Evolutionary conservation across 2,329 filamentous ascomycete species (phyloP).

Genomic region (Arthrobotrys megalospora): DNA sequence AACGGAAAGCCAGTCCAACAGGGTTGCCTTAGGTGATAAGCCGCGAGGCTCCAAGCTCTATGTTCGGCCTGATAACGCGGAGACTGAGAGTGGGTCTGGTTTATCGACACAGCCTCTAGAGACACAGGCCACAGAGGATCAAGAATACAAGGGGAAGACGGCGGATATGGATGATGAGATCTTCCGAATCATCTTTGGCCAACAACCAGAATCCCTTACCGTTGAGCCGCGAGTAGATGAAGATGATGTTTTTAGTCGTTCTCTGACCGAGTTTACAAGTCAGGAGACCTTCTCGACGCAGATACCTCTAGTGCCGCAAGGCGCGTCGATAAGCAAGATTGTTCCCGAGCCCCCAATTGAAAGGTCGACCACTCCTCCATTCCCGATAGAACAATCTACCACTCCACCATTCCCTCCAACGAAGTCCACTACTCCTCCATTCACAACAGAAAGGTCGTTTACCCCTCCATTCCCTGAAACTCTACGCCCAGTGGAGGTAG

Average conservation of each 20-base stretch:
- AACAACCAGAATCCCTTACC: constrained; percentile 3
- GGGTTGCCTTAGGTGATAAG: constrained; percentile 31
- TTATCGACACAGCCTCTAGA: constrained; percentile 1
- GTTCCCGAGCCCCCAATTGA: background rate
- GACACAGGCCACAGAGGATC: constrained; percentile 4
- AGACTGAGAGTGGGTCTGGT: background rate
- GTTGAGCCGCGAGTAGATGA: background rate
- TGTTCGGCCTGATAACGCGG: constrained; percentile 42
- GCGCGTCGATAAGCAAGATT: background rate
- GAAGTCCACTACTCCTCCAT: background rate
- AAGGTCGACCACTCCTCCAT: background rate
- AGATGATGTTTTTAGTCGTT: constrained; percentile 5
- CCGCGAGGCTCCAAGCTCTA: constrained; percentile 41
- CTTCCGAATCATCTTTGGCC: constrained; percentile 47
- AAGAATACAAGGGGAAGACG: background rate
- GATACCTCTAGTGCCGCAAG: constrained; percentile 4
- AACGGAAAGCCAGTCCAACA: constrained; percentile 27
- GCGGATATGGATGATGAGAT: constrained; percentile 22
- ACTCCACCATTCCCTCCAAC: constrained; percentile 21
- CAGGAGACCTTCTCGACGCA: constrained; percentile 19
- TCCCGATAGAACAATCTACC: constrained; percentile 14
- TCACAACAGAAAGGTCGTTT: constrained; percentile 1
- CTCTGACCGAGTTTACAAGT: constrained; percentile 18
- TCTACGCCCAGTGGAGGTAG: constrained; percentile 17
- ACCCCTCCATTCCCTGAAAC: constrained; percentile 18